Evolutionary conservation across 169 alveolate species (phyloP), one percentile per base, ranked within the genome.

Genomic region (Plasmodium reichenowi): DNA sequence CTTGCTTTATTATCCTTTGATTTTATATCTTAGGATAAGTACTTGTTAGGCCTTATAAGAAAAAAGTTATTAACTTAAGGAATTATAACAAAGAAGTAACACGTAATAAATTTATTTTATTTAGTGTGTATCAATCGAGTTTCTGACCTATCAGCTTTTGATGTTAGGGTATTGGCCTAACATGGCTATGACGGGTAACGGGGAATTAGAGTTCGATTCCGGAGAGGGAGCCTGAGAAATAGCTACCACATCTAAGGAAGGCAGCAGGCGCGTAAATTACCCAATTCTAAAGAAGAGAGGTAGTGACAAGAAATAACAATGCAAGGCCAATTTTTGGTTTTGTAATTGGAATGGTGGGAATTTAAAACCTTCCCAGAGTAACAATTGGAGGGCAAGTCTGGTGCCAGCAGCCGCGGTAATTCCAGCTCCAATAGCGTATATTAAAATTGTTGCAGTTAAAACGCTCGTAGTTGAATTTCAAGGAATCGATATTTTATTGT

Each of bases 221-320:
- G 98, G 98, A 95, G 98, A 95, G 97, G 98, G 98, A 96, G 98
- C 98, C 98, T 97, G 98, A 96, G 98, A 97, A 94, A 97, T 96
- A 97, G 98, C 98, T 95, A 97, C 98, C 97, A 96, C 98, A 95
- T 96, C 98, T 96, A 97, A 96, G 98, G 98, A 96, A 95, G 98
- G 99, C 99, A 96, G 98, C 98, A 96, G 98, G 94, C 97, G 98
- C 97, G 97, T 95, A 97, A 95, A 96, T 95, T 96, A 95, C 97
- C 98, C 98, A 95, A 96, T 95, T 97, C 97, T 95, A 95, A 96
- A 93, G 94, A 97, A 94, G 98, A 97, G 97, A 96, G 98, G 97
- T 95, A 95, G 98, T 95, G 98, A 97, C 97, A 94, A 97, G 98
- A 95, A 93, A 96, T 97, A 95, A 95, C 97, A 92, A 96, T 94